phyloP scores from a whole-genome alignment of 805 yeast species.

The Ogataea trehalophila region DNA sequence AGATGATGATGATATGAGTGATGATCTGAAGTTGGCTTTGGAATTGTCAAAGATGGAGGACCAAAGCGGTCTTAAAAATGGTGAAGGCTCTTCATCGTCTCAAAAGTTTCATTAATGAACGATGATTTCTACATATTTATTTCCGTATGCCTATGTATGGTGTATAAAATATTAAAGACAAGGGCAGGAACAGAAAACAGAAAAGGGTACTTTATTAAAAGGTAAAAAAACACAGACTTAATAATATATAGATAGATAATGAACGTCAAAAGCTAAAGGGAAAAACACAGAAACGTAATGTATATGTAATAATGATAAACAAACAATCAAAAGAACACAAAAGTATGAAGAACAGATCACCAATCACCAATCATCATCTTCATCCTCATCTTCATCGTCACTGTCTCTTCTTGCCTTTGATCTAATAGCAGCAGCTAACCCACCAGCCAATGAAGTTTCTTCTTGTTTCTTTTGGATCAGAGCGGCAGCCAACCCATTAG shows the following conservation, averaged over 20 bases:
- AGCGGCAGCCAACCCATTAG: constrained; percentile 5
- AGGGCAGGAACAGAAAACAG: too few relatives aligned
- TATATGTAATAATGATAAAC: too few relatives aligned
- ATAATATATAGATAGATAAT: too few relatives aligned
- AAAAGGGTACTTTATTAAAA: too few relatives aligned
- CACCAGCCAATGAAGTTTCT: constrained; percentile 31
- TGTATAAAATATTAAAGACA: too few relatives aligned
- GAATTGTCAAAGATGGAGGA: constrained; percentile 11
- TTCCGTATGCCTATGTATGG: too few relatives aligned
- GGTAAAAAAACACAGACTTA: too few relatives aligned
- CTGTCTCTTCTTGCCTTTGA: constrained; percentile 68
- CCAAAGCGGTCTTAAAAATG: not conserved
- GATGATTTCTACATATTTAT: not conserved
- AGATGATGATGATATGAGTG: constrained; percentile 1
- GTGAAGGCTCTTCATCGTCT: not conserved
- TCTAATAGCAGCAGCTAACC: constrained; percentile 73
- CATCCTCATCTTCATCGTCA: constrained; percentile 67
- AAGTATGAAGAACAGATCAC: not conserved
- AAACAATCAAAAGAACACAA: too few relatives aligned
- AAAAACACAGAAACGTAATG: too few relatives aligned
- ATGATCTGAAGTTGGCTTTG: constrained; percentile 12
- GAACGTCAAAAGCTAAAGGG: too few relatives aligned
- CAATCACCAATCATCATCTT: constrained; percentile 47
- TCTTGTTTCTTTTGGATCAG: constrained; percentile 1
- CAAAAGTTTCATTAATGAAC: not conserved